Percentiles rank a stretch among this genome's conserved stretches.
These are phyloP conservation scores for Boletus sp. DNA, from an alignment of 768 basidiomycete genomes.

Conservation along the genomic window DNA sequence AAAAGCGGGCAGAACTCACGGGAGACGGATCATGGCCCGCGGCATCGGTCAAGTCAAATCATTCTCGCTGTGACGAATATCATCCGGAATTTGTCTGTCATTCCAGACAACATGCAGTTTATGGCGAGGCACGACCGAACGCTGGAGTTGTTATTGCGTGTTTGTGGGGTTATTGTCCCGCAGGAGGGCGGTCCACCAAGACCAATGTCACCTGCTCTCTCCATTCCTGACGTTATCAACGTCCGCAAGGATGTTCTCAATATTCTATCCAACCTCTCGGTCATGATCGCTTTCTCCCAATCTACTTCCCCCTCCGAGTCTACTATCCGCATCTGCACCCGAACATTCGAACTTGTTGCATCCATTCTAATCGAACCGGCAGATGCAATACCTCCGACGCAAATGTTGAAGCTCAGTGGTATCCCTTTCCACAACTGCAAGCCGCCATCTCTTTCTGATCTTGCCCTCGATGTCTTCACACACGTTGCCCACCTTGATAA, in stretches of 20 bases:
- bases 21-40: conserved; percentile 51
- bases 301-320: conserved; percentile 39
- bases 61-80: conserved; percentile 74
- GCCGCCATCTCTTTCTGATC: conserved; percentile 64
- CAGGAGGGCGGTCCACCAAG: conserved; percentile 32
- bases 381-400: conserved; percentile 63
- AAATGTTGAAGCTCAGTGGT: conserved; percentile 54
- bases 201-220: conserved; percentile 57
- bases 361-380: conserved; percentile 73
- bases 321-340: conserved; percentile 48
- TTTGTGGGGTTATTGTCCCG: conserved; percentile 52
- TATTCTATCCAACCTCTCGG: conserved; percentile 62
- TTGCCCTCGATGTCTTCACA: conserved; percentile 85
- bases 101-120: conserved; percentile 66
- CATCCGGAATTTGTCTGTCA: conserved; percentile 81
- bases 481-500: conserved; percentile 71
- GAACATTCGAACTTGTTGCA: conserved; percentile 64
- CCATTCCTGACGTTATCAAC: conserved; percentile 66
- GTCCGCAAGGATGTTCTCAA: conserved; percentile 77
- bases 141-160: conserved; percentile 63
- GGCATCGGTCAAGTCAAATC: conserved; percentile 61
- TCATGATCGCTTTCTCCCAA: conserved; percentile 47
- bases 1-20: conserved; percentile 45
- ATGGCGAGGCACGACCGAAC: conserved; percentile 65
- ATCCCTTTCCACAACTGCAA: conserved; percentile 40